Evolutionary conservation across 208 protist genomes (phyloP), one percentile per base, ranked within the genome.

Genomic region (Wallacemonas sp.): DNA sequence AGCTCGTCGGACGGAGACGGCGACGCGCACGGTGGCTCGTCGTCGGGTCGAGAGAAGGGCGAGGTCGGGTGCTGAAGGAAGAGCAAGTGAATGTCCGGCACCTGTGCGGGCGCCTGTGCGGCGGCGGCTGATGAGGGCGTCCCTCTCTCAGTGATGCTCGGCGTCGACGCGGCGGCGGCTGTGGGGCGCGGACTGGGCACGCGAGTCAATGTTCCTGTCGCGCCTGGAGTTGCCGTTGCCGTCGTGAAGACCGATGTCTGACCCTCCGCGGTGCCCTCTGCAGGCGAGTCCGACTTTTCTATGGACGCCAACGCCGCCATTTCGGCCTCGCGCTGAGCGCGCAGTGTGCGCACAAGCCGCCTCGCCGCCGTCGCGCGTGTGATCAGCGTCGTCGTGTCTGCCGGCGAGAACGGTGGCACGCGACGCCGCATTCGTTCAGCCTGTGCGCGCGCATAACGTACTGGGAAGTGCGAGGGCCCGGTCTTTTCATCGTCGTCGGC

Each of bases 381-480:
- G 41, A 12, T 12, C 41, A 46, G 41, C 15, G 41, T 24, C 19
- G 6, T 5, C 41, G 41, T 19, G 19, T 46, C 41, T 19, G 8
- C 10, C 6, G 9, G 17, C 5, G 15, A 21, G 19, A 46, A 46
- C 15, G 24, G 15, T 21, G 41, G 41, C 9, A 24, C 15, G 9
- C 41, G 24, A 21, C n/a, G 19, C 4, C 46, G 50, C 32, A 57
- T 33, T 4, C 50, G 50, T 21, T 3, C 13, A 36, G 67, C 37
- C 17, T 68, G 41, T 37, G 68, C 64, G 4, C 60, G 57, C 13
- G 50, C 4, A 24, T 62, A 66, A 24, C 41, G 54, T 36, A 41
- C 59, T 44, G 13, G 48, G 57, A 24, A 89, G 62, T 22, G 83
- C 64, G 46, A 62, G 60, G 58, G 58, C 17, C 71, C 50, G 5